phyloP scores from a whole-genome alignment of 202 grass and related monocot genomes.

The Carex sylvatica region DNA sequence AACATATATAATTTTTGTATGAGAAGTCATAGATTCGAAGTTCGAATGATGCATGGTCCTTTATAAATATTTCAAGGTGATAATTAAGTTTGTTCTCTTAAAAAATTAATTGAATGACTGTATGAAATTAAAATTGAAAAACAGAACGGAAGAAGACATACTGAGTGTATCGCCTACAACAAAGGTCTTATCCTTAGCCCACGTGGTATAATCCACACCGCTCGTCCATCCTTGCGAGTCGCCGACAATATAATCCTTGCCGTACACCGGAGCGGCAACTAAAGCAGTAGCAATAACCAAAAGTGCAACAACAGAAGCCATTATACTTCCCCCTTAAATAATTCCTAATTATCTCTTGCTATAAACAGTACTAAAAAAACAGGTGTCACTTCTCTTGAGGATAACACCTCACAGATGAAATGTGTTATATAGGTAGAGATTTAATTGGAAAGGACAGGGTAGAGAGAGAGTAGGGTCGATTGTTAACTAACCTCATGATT shows the following conservation, averaged over 20 bases:
- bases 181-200: constrained; percentile 49
- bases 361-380: constrained; percentile 13
- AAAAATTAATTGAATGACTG: no score
- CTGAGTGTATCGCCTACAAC: constrained; percentile 38
- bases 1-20: neutral
- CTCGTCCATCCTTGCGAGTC: constrained; percentile 47
- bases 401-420: neutral
- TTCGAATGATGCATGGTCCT: no score
- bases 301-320: constrained; percentile 27
- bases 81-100: no score
- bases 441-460: constrained; percentile 12
- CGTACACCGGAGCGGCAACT: constrained; percentile 30
- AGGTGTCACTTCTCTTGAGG: neutral
- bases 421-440: constrained; percentile 18
- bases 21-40: no score
- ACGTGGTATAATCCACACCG: constrained; percentile 41
- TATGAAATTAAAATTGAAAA: neutral
- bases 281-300: constrained; percentile 24
- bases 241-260: constrained; percentile 44
- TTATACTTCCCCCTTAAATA: neutral
- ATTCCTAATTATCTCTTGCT: neutral
- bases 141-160: constrained; percentile 26
- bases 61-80: no score
- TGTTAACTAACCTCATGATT: constrained; percentile 21
- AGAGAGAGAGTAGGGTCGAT: constrained; percentile 20